Evolutionary conservation across 2,329 filamentous ascomycete species (phyloP).

Genomic region (Monascus ruber): DNA sequence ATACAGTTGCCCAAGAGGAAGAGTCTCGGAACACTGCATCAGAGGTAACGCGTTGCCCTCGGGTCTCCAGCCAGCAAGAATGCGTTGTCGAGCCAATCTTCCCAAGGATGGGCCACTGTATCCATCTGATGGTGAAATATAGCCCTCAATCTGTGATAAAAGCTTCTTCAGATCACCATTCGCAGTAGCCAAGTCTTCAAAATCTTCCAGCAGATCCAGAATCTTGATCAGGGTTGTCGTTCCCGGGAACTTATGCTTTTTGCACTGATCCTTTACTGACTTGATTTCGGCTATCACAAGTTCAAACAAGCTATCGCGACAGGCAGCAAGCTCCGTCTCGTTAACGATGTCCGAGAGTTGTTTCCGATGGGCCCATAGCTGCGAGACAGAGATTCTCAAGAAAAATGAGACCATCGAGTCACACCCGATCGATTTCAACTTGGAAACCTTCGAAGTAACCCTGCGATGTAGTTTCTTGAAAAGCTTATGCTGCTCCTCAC

Average conservation of each 20-base stretch:
- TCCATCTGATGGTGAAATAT: slow-evolving; percentile 21
- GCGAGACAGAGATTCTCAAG: slow-evolving; percentile 21
- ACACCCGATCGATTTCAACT: slow-evolving; percentile 19
- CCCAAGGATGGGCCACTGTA: slow-evolving; percentile 16
- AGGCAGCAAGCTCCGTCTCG: slow-evolving; percentile 17
- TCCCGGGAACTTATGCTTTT: slow-evolving; percentile 22
- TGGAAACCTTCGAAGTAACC: slow-evolving; percentile 17
- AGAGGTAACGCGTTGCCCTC: slow-evolving; percentile 17
- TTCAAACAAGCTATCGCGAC: slow-evolving; percentile 23
- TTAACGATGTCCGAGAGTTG: slow-evolving; percentile 19
- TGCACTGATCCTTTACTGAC: slow-evolving; percentile 22
- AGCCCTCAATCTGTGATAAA: slow-evolving; percentile 24
- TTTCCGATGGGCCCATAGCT: slow-evolving; percentile 21
- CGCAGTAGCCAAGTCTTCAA: slow-evolving; percentile 25
- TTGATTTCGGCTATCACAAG: slow-evolving; percentile 24
- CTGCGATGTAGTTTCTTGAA: slow-evolving; percentile 25
- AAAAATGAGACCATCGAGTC: slow-evolving; percentile 27
- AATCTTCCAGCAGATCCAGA: slow-evolving; percentile 28
- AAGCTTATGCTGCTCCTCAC: slow-evolving; percentile 21
- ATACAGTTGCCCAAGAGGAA: slow-evolving; percentile 25
- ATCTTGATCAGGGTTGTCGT: slow-evolving; percentile 25
- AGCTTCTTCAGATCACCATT: slow-evolving; percentile 25
- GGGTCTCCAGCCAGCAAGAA: slow-evolving; percentile 19
- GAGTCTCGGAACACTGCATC: slow-evolving; percentile 22
- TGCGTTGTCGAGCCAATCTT: slow-evolving; percentile 22